phyloP scores from a whole-genome alignment of 2,329 filamentous ascomycete species.

The Fusarium marasasianum region DNA sequence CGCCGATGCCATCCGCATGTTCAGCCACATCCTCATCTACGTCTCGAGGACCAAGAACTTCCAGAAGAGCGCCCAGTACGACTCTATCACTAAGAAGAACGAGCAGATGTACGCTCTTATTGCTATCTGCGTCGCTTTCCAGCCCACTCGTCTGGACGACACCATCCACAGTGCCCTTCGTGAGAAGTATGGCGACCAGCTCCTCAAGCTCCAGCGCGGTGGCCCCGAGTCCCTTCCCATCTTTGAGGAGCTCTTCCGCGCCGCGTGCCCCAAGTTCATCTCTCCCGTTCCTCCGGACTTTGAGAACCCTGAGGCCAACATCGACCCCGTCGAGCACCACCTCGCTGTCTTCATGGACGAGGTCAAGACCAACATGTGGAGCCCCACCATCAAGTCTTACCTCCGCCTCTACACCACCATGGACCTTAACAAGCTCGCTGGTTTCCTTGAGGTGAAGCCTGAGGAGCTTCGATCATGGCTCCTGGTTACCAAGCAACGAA shows the following conservation, averaged over 20 bases:
- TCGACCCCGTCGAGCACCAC: constrained; percentile 98
- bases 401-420: constrained; percentile 99
- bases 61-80: constrained; percentile 98
- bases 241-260: constrained; percentile 97
- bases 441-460: constrained; percentile 96
- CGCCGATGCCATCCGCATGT: constrained; percentile 99
- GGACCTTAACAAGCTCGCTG: constrained; percentile 97
- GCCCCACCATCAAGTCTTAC: constrained; percentile 97
- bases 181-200: constrained; percentile 99
- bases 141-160: constrained; percentile 96
- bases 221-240: constrained; percentile 94
- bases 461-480: constrained; percentile 95
- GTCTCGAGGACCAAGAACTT: constrained; percentile 99
- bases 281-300: constrained; percentile 96
- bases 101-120: constrained; percentile 99
- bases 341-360: constrained; percentile 99
- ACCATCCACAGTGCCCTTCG: constrained; percentile 97
- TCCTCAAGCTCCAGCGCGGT: constrained; percentile 94
- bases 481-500: constrained; percentile 98
- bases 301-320: constrained; percentile 93
- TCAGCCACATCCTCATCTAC: constrained; percentile 99
- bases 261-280: constrained; percentile 99
- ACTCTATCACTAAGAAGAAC: constrained; percentile 99
- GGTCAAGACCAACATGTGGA: constrained; percentile 99
- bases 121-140: constrained; percentile 98